Evolutionary conservation across 2,329 filamentous ascomycete species (phyloP).

Genomic region (Cytospora mali): DNA sequence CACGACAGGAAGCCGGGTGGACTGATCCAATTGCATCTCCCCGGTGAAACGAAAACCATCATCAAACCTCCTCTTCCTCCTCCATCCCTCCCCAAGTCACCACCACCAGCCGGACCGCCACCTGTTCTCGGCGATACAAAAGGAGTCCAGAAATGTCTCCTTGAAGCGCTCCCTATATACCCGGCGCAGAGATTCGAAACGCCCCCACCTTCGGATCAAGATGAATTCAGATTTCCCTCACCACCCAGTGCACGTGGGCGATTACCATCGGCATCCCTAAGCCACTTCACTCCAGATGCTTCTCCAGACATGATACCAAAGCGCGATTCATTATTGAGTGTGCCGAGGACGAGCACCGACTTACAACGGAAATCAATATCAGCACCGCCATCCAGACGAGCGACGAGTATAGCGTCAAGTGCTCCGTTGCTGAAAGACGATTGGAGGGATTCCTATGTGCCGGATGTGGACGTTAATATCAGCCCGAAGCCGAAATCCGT

Average conservation of each 20-base stretch:
- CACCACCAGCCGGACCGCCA: neutral
- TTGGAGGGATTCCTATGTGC: slow-evolving; percentile 24
- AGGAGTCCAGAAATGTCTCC: slow-evolving; percentile 20
- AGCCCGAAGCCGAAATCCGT: slow-evolving; percentile 39
- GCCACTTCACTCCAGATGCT: slow-evolving; percentile 24
- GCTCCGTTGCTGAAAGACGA: slow-evolving; percentile 25
- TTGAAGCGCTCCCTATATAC: slow-evolving; percentile 28
- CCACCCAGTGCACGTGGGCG: slow-evolving; percentile 22
- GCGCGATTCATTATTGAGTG: slow-evolving; percentile 23
- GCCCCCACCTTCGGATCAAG: slow-evolving; percentile 29
- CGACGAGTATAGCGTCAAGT: slow-evolving; percentile 12
- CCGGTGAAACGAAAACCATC: slow-evolving; percentile 24
- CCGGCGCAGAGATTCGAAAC: slow-evolving; percentile 27
- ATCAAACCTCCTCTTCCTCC: neutral
- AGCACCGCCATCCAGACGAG: slow-evolving; percentile 18
- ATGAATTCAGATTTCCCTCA: slow-evolving; percentile 27
- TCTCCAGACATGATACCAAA: slow-evolving; percentile 28
- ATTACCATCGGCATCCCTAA: slow-evolving; percentile 11
- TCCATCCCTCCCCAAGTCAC: slow-evolving; percentile 10
- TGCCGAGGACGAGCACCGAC: slow-evolving; percentile 23
- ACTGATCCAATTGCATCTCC: slow-evolving; percentile 20
- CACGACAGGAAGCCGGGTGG: slow-evolving; percentile 29
- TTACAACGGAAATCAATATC: slow-evolving; percentile 8
- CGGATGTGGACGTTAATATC: slow-evolving; percentile 31
- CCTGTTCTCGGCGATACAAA: slow-evolving; percentile 13